phyloP scores from a whole-genome alignment of 306 rosid genomes.

The Glycyrrhiza uralensis region DNA sequence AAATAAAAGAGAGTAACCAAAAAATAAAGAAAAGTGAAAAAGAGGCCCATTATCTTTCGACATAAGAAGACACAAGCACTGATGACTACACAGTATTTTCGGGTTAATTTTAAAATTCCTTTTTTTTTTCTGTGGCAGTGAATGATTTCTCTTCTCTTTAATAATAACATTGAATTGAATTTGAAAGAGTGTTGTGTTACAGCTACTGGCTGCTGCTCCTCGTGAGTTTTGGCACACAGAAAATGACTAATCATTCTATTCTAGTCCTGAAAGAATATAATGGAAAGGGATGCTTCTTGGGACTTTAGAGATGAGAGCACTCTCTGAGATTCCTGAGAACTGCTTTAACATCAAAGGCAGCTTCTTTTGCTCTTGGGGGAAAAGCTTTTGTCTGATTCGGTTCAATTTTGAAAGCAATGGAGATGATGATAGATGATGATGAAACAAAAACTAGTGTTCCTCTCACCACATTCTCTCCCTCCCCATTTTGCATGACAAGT shows the following conservation, averaged over 20 bases:
- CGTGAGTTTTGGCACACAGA: slow-evolving; percentile 49
- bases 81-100: background rate
- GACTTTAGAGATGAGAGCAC: slow-evolving; percentile 36
- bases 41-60: background rate
- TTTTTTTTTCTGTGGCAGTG: background rate
- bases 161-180: slow-evolving; percentile 16
- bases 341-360: slow-evolving; percentile 59
- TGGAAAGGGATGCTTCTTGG: slow-evolving; percentile 59
- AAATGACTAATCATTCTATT: slow-evolving; percentile 67
- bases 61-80: slow-evolving; percentile 23
- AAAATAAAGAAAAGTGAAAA: background rate
- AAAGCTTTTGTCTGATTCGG: slow-evolving; percentile 84
- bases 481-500: slow-evolving; percentile 47
- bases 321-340: slow-evolving; percentile 79
- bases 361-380: slow-evolving; percentile 61
- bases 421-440: slow-evolving; percentile 60
- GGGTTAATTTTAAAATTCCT: slow-evolving; percentile 1
- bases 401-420: slow-evolving; percentile 80
- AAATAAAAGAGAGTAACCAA: background rate
- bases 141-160: slow-evolving; percentile 31
- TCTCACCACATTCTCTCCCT: slow-evolving; percentile 40
- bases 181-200: slow-evolving; percentile 26
- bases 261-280: slow-evolving; percentile 63
- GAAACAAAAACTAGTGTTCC: slow-evolving; percentile 56
- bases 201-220: too few relatives aligned